A percentile compares a stretch with the other conserved stretches of the same genome.
Evolutionary conservation across 306 rosid species (phyloP).

Genomic region (Quercus variabilis): DNA sequence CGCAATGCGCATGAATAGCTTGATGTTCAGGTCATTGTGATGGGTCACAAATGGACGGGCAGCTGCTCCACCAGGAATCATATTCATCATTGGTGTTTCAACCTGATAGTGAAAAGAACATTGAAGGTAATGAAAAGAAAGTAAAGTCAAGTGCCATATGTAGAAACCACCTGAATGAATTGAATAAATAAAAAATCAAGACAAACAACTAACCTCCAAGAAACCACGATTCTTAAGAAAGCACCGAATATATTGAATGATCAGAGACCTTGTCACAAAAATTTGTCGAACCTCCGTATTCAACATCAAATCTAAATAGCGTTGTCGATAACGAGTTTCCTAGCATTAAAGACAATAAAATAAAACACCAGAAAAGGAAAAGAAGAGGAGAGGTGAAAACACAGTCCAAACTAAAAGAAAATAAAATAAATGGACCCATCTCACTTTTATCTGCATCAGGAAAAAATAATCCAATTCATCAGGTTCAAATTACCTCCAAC

Average conservation of each 20-base stretch:
- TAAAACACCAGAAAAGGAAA: neutral
- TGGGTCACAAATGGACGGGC: conserved; percentile 90
- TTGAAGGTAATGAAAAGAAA: conserved; percentile 12
- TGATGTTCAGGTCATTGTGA: conserved; percentile 92
- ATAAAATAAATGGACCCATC: neutral
- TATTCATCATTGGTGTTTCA: conserved; percentile 99
- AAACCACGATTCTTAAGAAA: conserved; percentile 81
- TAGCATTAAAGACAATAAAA: conserved; percentile 7
- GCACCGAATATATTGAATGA: conserved; percentile 57
- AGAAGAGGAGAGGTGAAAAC: neutral
- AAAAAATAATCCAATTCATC: neutral
- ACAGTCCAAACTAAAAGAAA: neutral
- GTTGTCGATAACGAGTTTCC: conserved; percentile 94
- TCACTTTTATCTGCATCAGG: neutral
- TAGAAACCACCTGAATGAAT: neutral
- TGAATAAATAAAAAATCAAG: neutral
- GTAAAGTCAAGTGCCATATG: neutral
- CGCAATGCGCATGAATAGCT: conserved; percentile 81
- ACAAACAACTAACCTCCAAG: conserved; percentile 65
- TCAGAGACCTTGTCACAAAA: conserved; percentile 71
- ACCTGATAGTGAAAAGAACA: conserved; percentile 47
- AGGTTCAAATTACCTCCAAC: neutral
- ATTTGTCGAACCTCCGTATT: conserved; percentile 75
- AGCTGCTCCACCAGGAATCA: conserved; percentile 97
- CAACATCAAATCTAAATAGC: conserved; percentile 89